Evolutionary conservation across 179 eudicot species (phyloP).

Genomic region (Silene noctiflora): DNA sequence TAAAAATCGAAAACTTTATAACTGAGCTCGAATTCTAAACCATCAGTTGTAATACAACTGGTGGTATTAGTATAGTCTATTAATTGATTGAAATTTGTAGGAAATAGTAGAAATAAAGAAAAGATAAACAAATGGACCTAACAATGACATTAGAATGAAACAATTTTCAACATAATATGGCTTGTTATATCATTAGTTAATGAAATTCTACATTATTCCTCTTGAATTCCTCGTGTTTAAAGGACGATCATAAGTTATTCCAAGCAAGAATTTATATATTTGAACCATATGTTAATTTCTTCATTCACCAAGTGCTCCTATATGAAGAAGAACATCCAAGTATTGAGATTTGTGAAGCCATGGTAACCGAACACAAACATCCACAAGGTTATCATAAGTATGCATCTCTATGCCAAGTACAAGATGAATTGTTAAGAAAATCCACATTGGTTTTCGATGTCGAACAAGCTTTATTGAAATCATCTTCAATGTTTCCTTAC

Average conservation of each 20-base stretch:
- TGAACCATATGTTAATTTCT: not conserved
- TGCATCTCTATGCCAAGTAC: conserved; percentile 17
- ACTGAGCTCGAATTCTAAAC: no score
- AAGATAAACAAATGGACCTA: no score
- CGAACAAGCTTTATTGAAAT: conserved; percentile 25
- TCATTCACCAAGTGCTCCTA: not conserved
- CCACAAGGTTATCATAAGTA: conserved; percentile 14
- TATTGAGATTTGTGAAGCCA: not conserved
- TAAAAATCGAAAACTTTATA: no score
- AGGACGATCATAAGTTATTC: not conserved
- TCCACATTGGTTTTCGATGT: conserved; percentile 25
- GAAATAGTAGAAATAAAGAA: no score
- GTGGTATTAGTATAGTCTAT: no score
- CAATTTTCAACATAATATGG: not conserved
- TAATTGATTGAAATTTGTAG: no score
- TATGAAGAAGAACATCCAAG: no score
- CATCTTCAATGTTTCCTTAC: conserved; percentile 29
- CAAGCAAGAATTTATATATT: not conserved
- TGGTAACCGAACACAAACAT: not conserved
- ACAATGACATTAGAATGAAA: not conserved
- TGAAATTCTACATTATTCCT: not conserved
- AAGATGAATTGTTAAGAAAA: conserved; percentile 10
- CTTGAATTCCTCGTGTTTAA: not conserved
- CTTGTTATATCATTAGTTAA: conserved; percentile 2
- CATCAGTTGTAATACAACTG: no score